These are phyloP conservation scores for Bacidia gigantensis DNA, from an alignment of 495 filamentous ascomycete species.

Conservation along the genomic window DNA sequence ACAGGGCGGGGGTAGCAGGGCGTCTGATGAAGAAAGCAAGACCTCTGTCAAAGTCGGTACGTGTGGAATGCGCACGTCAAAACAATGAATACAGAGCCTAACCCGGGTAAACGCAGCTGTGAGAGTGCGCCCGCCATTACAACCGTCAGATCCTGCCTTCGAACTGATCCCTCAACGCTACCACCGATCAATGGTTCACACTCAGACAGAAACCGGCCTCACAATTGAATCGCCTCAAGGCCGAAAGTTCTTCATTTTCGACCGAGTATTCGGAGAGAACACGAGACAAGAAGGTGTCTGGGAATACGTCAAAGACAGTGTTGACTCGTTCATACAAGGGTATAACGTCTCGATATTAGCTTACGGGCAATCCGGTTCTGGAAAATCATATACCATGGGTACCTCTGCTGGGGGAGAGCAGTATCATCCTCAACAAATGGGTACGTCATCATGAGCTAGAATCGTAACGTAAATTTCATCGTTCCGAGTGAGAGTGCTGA, in stretches of 20 bases:
- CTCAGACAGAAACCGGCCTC: slow-evolving; percentile 68
- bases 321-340: slow-evolving; percentile 81
- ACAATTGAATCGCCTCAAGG: slow-evolving; percentile 84
- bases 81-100: slow-evolving; percentile 12
- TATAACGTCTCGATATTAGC: slow-evolving; percentile 98
- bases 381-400: slow-evolving; percentile 99
- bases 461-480: too few relatives aligned
- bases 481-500: not conserved
- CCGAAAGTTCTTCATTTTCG: slow-evolving; percentile 89
- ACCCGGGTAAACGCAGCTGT: slow-evolving; percentile 46
- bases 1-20: slow-evolving; percentile 64
- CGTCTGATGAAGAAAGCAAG: slow-evolving; percentile 84
- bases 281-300: slow-evolving; percentile 81
- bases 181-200: slow-evolving; percentile 83
- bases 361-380: slow-evolving; percentile 98
- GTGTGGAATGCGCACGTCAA: slow-evolving; percentile 27
- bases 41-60: slow-evolving; percentile 99
- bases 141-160: slow-evolving; percentile 73
- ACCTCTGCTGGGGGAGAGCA: slow-evolving; percentile 82
- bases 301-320: slow-evolving; percentile 87
- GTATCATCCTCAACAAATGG: slow-evolving; percentile 59
- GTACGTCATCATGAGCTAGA: slow-evolving; percentile 34
- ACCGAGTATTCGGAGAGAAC: slow-evolving; percentile 80
- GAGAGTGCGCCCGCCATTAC: slow-evolving; percentile 81
- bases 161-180: slow-evolving; percentile 94